Conservation (phyloP, 208 protist species). For the Acanthamoeba castellanii region DNA sequence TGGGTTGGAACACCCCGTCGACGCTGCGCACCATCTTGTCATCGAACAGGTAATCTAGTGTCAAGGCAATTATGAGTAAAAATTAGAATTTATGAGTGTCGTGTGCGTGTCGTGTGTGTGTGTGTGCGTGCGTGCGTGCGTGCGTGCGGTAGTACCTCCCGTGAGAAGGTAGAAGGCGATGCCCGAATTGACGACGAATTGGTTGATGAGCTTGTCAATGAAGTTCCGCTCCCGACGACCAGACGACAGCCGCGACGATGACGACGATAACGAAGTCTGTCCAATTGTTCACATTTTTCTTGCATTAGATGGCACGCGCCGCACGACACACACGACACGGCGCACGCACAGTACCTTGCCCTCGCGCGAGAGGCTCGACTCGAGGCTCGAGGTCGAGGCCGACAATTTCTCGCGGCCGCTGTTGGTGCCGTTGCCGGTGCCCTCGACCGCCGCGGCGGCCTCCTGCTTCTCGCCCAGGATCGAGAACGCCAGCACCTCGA, state of each 20-base stretch:
- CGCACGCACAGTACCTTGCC: neutral
- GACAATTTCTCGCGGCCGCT: conserved; percentile 16
- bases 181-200: conserved; percentile 27
- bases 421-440: conserved; percentile 9
- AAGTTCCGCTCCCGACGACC: neutral
- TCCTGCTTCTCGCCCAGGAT: conserved; percentile 48
- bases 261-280: neutral
- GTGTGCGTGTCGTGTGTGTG: neutral
- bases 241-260: neutral
- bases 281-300: neutral
- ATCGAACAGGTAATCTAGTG: neutral
- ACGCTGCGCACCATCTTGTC: neutral
- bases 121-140: too few relatives aligned
- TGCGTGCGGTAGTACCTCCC: neutral
- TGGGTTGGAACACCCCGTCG: conserved; percentile 43
- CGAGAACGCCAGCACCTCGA: conserved; percentile 53
- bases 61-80: neutral
- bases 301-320: neutral
- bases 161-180: conserved; percentile 37
- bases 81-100: neutral
- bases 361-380: conserved; percentile 22
- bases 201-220: conserved; percentile 57
- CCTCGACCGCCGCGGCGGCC: neutral
- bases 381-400: neutral
- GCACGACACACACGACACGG: neutral